Evolutionary conservation across 768 basidiomycete genomes (phyloP).

Genomic region (Hygrophoropsis aurantiaca): DNA sequence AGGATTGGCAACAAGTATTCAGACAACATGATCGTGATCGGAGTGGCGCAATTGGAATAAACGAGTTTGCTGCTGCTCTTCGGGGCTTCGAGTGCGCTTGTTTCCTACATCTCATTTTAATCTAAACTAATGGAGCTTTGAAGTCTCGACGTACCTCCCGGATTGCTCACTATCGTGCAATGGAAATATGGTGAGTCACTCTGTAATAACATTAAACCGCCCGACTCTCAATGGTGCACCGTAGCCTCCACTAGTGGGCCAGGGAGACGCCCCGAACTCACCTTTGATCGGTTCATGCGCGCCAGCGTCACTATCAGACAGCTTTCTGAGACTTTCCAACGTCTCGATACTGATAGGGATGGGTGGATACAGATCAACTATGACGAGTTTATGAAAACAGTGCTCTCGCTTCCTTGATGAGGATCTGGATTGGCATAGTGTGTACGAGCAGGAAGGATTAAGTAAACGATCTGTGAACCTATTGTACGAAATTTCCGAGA

Average conservation of each 20-base stretch:
- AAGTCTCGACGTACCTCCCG: conserved; percentile 69
- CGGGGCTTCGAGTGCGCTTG: conserved; percentile 65
- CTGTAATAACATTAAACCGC: neutral
- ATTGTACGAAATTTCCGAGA: too few species aligned
- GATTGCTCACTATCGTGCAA: conserved; percentile 62
- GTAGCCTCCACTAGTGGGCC: conserved; percentile 44
- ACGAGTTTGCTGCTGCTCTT: conserved; percentile 69
- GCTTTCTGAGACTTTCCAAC: conserved; percentile 67
- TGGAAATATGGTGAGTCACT: conserved; percentile 73
- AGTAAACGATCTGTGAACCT: too few species aligned
- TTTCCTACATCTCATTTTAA: neutral
- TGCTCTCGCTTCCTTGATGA: conserved; percentile 46
- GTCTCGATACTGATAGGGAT: conserved; percentile 62
- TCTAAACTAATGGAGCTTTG: neutral
- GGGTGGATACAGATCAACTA: conserved; percentile 55
- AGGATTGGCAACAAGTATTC: conserved; percentile 87
- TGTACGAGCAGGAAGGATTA: too few species aligned
- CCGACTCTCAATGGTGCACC: neutral
- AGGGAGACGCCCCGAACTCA: conserved; percentile 56
- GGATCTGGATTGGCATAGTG: neutral
- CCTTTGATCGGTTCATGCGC: conserved; percentile 85
- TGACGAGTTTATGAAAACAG: conserved; percentile 54
- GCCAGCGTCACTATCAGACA: conserved; percentile 84
- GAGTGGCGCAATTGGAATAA: conserved; percentile 73
- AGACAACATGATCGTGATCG: conserved; percentile 81